Evolutionary conservation across 2,329 filamentous ascomycete genomes (phyloP), one percentile per base, ranked within the genome.

Genomic region (Claviceps capensis): DNA sequence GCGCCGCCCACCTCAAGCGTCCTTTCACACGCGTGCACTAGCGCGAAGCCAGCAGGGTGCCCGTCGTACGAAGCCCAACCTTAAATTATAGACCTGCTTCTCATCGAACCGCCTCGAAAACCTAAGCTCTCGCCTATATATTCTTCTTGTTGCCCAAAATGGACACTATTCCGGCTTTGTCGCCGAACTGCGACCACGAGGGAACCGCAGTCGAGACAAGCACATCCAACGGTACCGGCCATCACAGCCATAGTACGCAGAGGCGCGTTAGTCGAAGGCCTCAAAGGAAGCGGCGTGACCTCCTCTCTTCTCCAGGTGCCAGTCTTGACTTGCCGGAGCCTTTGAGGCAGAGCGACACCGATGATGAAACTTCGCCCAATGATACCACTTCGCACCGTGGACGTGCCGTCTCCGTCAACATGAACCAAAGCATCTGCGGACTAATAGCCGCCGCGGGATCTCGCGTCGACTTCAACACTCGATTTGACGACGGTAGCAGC

Each of bases 371-470:
- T 58, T 53, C 54, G 6, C 55, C 53, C 26, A 53, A 52, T 40
- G 72, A 76, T 40, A 67, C 74, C 44, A 58, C 67, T 4, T 67
- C 72, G 2, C 64, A 61, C 8, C 70, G 73, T 52, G 69, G 68
- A 40, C 67, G 71, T 14, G 70, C 74, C 56, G 72, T 77, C 65
- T 75, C 77, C 53, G 72, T 80, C 68, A 88, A 89, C 62, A 88
- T 95, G 82, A 93, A 95, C 67, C 90, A 95, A 73, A 94, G 88
- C 57, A 83, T 97, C 52, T 95, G 96, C 66, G 89, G 88, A 51
- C 80, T 97, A 69, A 90, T 97, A 58, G 87, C 90, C 6, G 88
- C 88, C 16, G 88, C 88, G 40, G 88, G 89, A 6, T 90, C 88
- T 34, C 82, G 81, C 54, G 83, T 86, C 49, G 85, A 94, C 67